A percentile compares a stretch with the other conserved stretches of the same genome.
Conservation (phyloP, 352 stramenopile genomes). For the Blastocystis sp. region DNA sequence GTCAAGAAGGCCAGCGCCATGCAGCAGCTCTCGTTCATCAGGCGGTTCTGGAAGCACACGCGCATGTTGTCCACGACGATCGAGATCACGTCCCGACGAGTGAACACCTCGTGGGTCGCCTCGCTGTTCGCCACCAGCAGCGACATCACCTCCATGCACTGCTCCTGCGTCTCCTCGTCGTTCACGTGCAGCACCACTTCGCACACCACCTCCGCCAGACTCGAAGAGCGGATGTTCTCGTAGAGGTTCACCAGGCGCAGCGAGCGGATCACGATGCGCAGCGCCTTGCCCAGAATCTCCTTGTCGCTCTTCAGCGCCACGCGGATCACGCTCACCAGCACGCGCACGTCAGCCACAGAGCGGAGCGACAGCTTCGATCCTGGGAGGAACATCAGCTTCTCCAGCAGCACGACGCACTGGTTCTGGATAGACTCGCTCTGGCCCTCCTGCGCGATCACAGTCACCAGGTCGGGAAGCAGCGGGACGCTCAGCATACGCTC, state of each 20-base stretch:
- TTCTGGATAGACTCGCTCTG: conserved; percentile 31
- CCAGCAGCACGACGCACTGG: conserved; percentile 27
- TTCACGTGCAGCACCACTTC: conserved; percentile 45
- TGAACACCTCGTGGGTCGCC: conserved; percentile 18
- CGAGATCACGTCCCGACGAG: conserved; percentile 44
- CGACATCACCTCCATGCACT: conserved; percentile 31
- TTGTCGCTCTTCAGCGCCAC: conserved; percentile 42
- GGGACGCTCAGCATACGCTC: neutral
- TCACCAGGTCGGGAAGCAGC: conserved; percentile 30
- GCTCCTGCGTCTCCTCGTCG: neutral
- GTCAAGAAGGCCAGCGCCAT: conserved; percentile 33
- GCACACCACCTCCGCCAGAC: conserved; percentile 24
- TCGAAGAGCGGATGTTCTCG: neutral
- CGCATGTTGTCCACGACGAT: conserved; percentile 55
- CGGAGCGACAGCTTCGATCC: neutral
- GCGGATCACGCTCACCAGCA: conserved; percentile 51
- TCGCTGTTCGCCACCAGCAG: conserved; percentile 19
- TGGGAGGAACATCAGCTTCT: conserved; percentile 23
- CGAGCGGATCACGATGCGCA: neutral
- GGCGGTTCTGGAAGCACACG: neutral
- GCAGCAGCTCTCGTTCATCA: conserved; percentile 1
- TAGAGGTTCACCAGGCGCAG: conserved; percentile 45
- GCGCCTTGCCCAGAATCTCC: conserved; percentile 8
- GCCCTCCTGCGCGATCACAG: conserved; percentile 44
- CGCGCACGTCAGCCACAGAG: neutral